Conservation (phyloP, 306 rosid genomes). For the Notholithocarpus densiflorus region DNA sequence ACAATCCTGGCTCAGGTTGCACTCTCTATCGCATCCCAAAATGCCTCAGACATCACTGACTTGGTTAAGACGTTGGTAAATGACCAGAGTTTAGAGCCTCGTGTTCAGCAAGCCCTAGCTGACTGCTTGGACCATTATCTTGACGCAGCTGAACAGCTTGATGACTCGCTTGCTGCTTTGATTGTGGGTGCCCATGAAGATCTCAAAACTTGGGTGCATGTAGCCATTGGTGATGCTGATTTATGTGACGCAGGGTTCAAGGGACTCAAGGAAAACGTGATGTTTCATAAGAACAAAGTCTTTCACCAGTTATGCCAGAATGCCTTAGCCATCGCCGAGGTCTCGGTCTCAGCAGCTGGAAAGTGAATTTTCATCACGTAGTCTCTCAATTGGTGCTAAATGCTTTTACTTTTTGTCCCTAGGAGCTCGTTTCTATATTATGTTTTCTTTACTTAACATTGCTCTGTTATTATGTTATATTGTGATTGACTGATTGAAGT, state of each 20-base stretch:
- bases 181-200: not conserved
- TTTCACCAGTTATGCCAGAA: conserved; percentile 25
- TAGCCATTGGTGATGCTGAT: conserved; percentile 28
- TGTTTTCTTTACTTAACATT: too few relatives aligned
- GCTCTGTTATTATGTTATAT: too few relatives aligned
- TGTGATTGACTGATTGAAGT: too few relatives aligned
- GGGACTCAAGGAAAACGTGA: conserved; percentile 8
- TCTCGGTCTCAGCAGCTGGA: not conserved
- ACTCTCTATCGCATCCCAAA: not conserved
- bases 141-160: conserved; percentile 29
- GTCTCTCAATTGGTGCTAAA: too few relatives aligned
- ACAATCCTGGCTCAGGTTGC: conserved; percentile 15
- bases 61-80: conserved; percentile 16
- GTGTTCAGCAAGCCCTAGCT: conserved; percentile 30
- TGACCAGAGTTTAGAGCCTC: conserved; percentile 6
- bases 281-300: not conserved
- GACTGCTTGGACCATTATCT: conserved; percentile 26
- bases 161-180: conserved; percentile 23
- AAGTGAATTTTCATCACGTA: not conserved
- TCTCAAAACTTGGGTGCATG: conserved; percentile 24
- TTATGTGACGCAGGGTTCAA: conserved; percentile 26
- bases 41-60: not conserved
- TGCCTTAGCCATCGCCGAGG: conserved; percentile 12
- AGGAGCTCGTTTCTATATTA: too few relatives aligned
- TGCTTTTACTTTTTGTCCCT: too few relatives aligned